Evolutionary conservation across 345 rosid genomes (phyloP).

Genomic region (Lepidium didymum): DNA sequence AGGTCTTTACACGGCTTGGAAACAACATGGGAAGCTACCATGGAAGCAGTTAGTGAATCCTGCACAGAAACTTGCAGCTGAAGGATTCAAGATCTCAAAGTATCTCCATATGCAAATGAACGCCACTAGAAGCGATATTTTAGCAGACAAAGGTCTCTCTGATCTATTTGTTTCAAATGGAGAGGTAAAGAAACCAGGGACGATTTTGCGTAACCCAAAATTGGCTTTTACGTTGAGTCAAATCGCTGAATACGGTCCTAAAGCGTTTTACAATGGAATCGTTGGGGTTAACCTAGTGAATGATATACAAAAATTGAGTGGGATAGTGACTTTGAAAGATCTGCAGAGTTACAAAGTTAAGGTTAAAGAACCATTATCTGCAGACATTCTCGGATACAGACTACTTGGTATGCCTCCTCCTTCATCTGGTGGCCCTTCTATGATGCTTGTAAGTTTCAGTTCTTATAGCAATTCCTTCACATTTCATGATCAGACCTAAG

Average conservation of each 20-base stretch:
- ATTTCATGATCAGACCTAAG: background rate
- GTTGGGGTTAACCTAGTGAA: constrained; percentile 34
- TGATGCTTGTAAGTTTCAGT: constrained; percentile 18
- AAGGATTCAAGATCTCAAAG: constrained; percentile 43
- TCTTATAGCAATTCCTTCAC: background rate
- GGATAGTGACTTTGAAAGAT: constrained; percentile 48
- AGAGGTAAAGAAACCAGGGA: constrained; percentile 28
- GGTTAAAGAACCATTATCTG: constrained; percentile 30
- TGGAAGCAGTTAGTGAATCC: constrained; percentile 46
- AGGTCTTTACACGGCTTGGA: constrained; percentile 51
- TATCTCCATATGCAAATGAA: constrained; percentile 47
- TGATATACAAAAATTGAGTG: constrained; percentile 43
- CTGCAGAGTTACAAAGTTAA: constrained; percentile 37
- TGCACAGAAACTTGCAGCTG: constrained; percentile 30
- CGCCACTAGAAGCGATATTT: constrained; percentile 21
- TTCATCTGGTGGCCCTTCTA: constrained; percentile 17
- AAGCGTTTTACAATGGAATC: constrained; percentile 48
- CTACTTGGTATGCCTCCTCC: constrained; percentile 62
- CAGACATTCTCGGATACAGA: constrained; percentile 34
- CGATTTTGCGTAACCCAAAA: constrained; percentile 32
- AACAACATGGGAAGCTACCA: constrained; percentile 42
- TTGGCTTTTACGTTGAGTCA: constrained; percentile 34
- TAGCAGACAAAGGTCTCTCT: constrained; percentile 49
- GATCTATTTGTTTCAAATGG: constrained; percentile 34
- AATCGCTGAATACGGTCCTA: constrained; percentile 30